Base-by-base conservation (phyloP, 2,329 filamentous ascomycete genomes). In the Periconia sp. region DNA sequence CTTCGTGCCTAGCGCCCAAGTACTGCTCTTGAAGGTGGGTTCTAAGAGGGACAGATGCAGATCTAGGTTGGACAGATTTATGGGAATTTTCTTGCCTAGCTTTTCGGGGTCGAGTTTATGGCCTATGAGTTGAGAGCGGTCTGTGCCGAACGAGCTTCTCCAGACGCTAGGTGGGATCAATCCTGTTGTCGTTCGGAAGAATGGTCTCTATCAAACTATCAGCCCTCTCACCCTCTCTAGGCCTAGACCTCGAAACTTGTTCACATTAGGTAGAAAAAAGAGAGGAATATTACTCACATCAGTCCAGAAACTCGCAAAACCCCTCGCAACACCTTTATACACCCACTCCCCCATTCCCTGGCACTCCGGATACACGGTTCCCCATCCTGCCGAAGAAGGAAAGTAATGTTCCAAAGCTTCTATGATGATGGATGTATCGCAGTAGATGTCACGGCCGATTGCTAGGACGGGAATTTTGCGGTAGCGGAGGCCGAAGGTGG, bases 221-320 rank as follows among this genome's bases (percentile, higher is more conserved):
- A 40, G 32, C 25, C 4, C 13, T 16, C 17, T 19, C 13, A 30
- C 23, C 23, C 23, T 12, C 23, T 15, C 28, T 30, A 19, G 26
- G 3, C 13, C 6, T 36, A 6, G 17, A 17, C 10, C 11, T 22
- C 15, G 6, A 9, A 10, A 21, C 36, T 8, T 21, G 11, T 40
- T 19, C 9, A 11, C 13, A 21, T 21, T 28, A 23, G 16, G 17
- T n/a, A 13, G 7, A 35, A 40, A 15, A 43, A 15, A 15, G 3
- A 33, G 16, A 28, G 26, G 19, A 19, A 21, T 21, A 9, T 7
- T 11, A 33, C 54, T 36, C 39, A 61, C 55, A 44, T 74, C 71
- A 3, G 62, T 67, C 71, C 70, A 73, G 47, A 72, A 73, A n/a
- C 55, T 63, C 3, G 70, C 65, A 24, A 73, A 71, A 0, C 69